Conservation (phyloP, 176 grass and related monocot genomes). For the Phoenix dactylifera region DNA sequence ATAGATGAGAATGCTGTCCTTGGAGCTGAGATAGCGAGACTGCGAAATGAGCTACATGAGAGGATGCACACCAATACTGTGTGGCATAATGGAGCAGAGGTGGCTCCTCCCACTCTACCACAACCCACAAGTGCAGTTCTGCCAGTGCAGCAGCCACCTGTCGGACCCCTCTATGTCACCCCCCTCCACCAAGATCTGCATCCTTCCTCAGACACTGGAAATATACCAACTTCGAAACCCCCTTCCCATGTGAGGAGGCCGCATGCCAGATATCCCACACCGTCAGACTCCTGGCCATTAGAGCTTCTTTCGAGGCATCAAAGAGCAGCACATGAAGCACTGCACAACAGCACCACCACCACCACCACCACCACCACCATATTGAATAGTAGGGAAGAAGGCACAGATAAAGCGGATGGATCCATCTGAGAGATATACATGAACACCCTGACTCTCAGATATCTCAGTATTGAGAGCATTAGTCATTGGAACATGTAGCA, state of each 20-base stretch:
- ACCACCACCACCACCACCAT: too few relatives aligned
- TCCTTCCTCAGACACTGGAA: not conserved
- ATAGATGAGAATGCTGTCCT: constrained; percentile 18
- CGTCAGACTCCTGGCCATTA: constrained; percentile 16
- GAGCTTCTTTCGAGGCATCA: constrained; percentile 18
- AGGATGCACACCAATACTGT: constrained; percentile 1
- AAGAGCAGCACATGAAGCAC: constrained; percentile 12
- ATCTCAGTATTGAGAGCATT: too few relatives aligned
- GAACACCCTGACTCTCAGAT: too few relatives aligned
- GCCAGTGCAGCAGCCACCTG: constrained; percentile 6
- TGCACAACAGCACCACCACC: not conserved
- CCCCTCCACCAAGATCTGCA: constrained; percentile 9
- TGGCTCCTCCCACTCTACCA: not conserved
- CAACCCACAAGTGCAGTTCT: not conserved
- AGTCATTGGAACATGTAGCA: too few relatives aligned
- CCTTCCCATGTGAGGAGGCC: constrained; percentile 11
- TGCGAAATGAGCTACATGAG: constrained; percentile 12
- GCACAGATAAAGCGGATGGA: too few relatives aligned
- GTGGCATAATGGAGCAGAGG: not conserved
- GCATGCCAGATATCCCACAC: constrained; percentile 13
- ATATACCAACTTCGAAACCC: not conserved
- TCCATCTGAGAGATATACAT: too few relatives aligned
- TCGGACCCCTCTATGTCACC: not conserved
- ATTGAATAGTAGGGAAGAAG: too few relatives aligned
- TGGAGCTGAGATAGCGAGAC: constrained; percentile 3